Percentiles rank a stretch among this genome's conserved stretches.
Conservation (phyloP, 1,284 basidiomycete genomes). For the Microbotryum lychnidis-dioicae region DNA sequence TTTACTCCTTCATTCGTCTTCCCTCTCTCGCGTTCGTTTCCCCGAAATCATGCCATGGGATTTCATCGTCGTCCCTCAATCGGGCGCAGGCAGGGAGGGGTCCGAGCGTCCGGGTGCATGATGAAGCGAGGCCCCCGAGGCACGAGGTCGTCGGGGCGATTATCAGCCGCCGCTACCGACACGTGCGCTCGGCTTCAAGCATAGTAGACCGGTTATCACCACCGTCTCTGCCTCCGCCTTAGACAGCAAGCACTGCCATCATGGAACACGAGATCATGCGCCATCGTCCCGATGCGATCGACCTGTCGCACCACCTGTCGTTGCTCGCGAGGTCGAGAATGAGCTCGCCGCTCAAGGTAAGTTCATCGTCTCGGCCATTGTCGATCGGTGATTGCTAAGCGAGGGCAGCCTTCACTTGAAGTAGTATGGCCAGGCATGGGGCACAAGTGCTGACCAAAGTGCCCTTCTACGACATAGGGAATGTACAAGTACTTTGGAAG, state of each 20-base stretch:
- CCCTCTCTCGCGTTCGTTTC: too few relatives aligned
- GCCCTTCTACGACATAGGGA: background rate
- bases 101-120: too few relatives aligned
- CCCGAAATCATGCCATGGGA: too few relatives aligned
- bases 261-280: background rate
- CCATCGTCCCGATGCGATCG: constrained; percentile 45
- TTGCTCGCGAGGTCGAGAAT: constrained; percentile 49
- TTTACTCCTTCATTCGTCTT: too few relatives aligned
- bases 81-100: too few relatives aligned
- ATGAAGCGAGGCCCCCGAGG: too few relatives aligned
- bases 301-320: constrained; percentile 56
- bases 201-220: background rate
- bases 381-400: background rate
- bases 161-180: background rate
- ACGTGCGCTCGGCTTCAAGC: background rate
- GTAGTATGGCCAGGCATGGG: too few relatives aligned
- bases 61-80: too few relatives aligned
- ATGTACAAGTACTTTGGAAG: constrained; percentile 50
- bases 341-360: constrained; percentile 56
- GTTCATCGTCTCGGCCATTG: background rate
- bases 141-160: too few relatives aligned
- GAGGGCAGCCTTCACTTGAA: too few relatives aligned
- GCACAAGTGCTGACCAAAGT: too few relatives aligned
- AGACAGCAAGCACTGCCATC: too few relatives aligned
- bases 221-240: background rate